Conservation (phyloP, 2,329 filamentous ascomycete genomes). For the Curvularia eragrostidis region DNA sequence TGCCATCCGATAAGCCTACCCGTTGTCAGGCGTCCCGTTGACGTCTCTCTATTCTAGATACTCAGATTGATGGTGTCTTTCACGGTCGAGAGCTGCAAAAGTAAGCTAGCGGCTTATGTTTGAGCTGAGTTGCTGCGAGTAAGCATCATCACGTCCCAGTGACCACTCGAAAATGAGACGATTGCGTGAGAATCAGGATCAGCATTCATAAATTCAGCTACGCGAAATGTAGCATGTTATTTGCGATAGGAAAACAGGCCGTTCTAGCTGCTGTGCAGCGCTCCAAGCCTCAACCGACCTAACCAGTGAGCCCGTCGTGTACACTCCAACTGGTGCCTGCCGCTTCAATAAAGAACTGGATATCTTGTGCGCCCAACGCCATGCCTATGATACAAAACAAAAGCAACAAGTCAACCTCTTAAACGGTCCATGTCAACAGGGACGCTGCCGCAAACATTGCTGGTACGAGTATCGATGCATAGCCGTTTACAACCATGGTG, state of each 20-base stretch:
- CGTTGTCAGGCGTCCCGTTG: background rate
- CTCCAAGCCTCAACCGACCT: background rate
- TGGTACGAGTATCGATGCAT: conserved; percentile 38
- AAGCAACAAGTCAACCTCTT: conserved; percentile 10
- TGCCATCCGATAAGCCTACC: background rate
- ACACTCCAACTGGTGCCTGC: conserved; percentile 10
- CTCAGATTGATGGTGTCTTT: background rate
- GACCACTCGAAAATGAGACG: background rate
- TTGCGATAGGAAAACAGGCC: background rate
- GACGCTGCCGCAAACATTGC: conserved; percentile 36
- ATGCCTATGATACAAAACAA: conserved; percentile 12
- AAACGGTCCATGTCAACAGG: conserved; percentile 36
- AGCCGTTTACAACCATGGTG: conserved; percentile 33
- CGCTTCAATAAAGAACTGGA: conserved; percentile 19
- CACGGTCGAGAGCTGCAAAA: background rate
- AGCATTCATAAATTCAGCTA: background rate
- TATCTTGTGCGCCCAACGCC: conserved; percentile 33
- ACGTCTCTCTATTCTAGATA: background rate
- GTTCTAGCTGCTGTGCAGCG: background rate
- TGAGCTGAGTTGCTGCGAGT: background rate
- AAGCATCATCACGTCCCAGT: background rate
- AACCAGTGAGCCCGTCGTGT: background rate
- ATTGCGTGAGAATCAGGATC: background rate
- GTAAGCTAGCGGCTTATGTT: background rate
- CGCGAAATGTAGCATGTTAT: background rate